Evolutionary conservation across 208 protist genomes (phyloP).

Genomic region (Leptomonas pyrrhocoris): DNA sequence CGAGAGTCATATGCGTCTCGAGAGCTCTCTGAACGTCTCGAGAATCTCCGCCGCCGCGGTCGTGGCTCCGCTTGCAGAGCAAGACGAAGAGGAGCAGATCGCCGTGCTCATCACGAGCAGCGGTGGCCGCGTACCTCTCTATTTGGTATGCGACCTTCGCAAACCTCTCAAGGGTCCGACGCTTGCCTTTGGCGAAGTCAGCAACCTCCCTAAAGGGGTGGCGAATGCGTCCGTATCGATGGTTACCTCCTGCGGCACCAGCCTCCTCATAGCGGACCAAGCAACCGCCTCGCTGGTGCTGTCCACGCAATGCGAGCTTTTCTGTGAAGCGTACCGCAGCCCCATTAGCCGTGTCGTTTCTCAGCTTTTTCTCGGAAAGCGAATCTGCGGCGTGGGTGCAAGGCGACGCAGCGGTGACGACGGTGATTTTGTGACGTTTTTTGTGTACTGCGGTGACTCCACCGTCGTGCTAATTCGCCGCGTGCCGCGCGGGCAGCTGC

Average conservation of each 20-base stretch:
- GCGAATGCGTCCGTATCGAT: constrained; percentile 29
- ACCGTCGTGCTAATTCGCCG: constrained; percentile 42
- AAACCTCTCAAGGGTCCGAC: background rate
- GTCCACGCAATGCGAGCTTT: constrained; percentile 37
- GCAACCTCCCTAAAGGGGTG: constrained; percentile 10
- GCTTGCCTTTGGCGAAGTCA: constrained; percentile 15
- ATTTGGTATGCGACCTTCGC: background rate
- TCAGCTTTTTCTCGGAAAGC: constrained; percentile 39
- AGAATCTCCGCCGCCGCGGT: constrained; percentile 24
- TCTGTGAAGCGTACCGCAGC: constrained; percentile 34
- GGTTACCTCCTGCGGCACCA: constrained; percentile 19
- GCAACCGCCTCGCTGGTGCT: constrained; percentile 43
- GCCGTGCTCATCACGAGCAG: constrained; percentile 43
- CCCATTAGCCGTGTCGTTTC: constrained; percentile 43
- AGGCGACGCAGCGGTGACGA: constrained; percentile 28
- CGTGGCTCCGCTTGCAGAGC: constrained; percentile 17
- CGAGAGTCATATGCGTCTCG: constrained; percentile 18
- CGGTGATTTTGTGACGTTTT: constrained; percentile 37
- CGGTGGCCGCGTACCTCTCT: constrained; percentile 49
- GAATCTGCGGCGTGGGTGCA: constrained; percentile 44
- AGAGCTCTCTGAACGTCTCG: constrained; percentile 17
- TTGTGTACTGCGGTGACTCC: constrained; percentile 56
- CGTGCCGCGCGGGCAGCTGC: constrained; percentile 41
- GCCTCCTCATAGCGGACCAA: constrained; percentile 54
- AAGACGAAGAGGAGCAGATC: constrained; percentile 17